Percentiles rank a stretch among this genome's conserved stretches.
Evolutionary conservation across 1,284 basidiomycete genomes (phyloP).

Genomic region (Tylopilus orsonianus): DNA sequence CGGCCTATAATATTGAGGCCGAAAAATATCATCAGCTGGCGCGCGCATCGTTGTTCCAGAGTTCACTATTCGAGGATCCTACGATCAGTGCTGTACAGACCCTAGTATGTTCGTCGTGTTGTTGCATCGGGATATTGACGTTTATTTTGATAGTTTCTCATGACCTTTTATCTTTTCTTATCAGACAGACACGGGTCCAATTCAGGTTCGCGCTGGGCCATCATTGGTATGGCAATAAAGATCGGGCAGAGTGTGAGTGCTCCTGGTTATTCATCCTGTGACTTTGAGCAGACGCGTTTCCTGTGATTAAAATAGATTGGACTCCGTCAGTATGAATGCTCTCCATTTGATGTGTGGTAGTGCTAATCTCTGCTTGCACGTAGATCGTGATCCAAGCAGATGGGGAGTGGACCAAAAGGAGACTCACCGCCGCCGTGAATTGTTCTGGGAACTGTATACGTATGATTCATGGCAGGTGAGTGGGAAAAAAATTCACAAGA

Average conservation of each 20-base stretch:
- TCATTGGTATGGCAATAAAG: constrained; percentile 77
- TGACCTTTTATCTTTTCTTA: constrained; percentile 76
- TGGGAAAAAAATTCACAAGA: background rate
- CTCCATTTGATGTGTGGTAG: constrained; percentile 8
- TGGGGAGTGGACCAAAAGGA: constrained; percentile 63
- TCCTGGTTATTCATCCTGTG: constrained; percentile 11
- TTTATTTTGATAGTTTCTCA: constrained; percentile 55
- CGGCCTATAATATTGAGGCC: constrained; percentile 71
- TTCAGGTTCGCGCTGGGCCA: constrained; percentile 73
- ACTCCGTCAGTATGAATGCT: constrained; percentile 53
- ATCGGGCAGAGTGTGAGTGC: constrained; percentile 71
- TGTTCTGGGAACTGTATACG: constrained; percentile 77
- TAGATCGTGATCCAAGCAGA: constrained; percentile 70
- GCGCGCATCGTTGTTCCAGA: constrained; percentile 69
- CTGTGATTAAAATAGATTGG: constrained; percentile 53
- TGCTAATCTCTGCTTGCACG: constrained; percentile 15
- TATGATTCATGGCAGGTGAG: constrained; percentile 70
- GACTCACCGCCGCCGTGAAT: constrained; percentile 60
- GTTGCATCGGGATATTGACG: background rate
- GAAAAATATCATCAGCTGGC: constrained; percentile 78
- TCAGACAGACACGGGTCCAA: constrained; percentile 70
- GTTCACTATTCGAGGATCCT: constrained; percentile 70
- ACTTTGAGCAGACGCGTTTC: constrained; percentile 9
- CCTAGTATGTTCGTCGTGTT: constrained; percentile 46
- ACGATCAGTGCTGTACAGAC: constrained; percentile 72